phyloP scores from a whole-genome alignment of 1,284 basidiomycete species.

The Athelia psychrophila region DNA sequence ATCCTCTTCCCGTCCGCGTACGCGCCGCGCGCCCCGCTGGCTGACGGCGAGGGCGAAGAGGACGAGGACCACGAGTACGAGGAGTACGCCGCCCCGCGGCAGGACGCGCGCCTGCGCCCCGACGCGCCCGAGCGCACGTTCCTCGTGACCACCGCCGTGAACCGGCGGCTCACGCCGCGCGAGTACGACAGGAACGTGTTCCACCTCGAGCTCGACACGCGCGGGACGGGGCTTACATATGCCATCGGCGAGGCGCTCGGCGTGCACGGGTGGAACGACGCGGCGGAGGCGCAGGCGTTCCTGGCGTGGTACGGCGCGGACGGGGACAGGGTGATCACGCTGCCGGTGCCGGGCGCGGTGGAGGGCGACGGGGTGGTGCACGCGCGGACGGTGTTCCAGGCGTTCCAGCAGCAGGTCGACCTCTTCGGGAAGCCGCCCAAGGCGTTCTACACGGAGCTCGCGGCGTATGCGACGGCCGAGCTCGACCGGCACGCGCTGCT shows the following conservation, averaged over 20 bases:
- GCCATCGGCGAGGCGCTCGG: conserved; percentile 96
- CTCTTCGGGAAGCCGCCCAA: conserved; percentile 96
- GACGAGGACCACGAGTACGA: too few species aligned
- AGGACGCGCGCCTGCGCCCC: conserved; percentile 76
- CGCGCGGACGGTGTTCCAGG: conserved; percentile 93
- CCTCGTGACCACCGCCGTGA: conserved; percentile 92
- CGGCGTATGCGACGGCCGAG: conserved; percentile 70
- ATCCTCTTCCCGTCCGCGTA: conserved; percentile 86
- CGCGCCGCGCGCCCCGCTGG: conserved; percentile 40
- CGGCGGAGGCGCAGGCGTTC: conserved; percentile 85
- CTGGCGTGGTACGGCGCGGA: conserved; percentile 91
- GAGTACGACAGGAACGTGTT: conserved; percentile 99
- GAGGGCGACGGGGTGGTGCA: conserved; percentile 68
- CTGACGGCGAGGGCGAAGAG: conserved; percentile 36
- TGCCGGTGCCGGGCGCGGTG: conserved; percentile 63
- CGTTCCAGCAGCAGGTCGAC: conserved; percentile 95
- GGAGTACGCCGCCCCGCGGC: too few species aligned
- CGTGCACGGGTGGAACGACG: conserved; percentile 98
- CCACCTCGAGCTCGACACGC: conserved; percentile 95
- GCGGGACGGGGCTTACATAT: conserved; percentile 93
- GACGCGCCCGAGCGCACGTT: conserved; percentile 89
- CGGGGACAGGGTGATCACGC: conserved; percentile 78
- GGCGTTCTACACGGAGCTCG: conserved; percentile 90
- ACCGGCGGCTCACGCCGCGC: conserved; percentile 89
- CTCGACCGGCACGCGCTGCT: conserved; percentile 82